A percentile compares a stretch with the other conserved stretches of the same genome.
Conservation (phyloP, 176 grass and related monocot species). For the Stipa capillata region DNA sequence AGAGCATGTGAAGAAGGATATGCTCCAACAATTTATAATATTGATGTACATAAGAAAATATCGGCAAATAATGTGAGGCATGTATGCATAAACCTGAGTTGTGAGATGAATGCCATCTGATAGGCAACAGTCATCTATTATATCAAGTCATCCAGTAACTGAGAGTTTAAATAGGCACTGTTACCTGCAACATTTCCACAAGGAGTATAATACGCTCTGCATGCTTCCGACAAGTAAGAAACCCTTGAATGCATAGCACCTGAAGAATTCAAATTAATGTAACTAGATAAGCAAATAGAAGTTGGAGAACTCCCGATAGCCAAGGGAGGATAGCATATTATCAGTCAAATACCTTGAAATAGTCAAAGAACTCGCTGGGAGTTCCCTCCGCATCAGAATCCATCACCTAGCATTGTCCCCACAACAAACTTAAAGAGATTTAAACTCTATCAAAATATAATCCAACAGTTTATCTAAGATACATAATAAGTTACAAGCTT, state of each 20-base stretch:
- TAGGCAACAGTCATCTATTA: not conserved
- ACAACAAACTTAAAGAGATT: not conserved
- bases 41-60: not conserved
- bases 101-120: not conserved
- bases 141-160: not conserved
- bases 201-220: constrained; percentile 97
- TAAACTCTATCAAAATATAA: not conserved
- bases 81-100: not conserved
- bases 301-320: not conserved
- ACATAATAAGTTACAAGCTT: not conserved
- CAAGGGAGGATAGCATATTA: constrained; percentile 3
- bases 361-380: constrained; percentile 97
- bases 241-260: constrained; percentile 99
- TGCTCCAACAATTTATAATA: not conserved
- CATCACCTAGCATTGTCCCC: constrained; percentile 72
- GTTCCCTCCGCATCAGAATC: constrained; percentile 99
- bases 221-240: constrained; percentile 96
- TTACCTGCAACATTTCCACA: constrained; percentile 99
- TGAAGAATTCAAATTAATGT: constrained; percentile 20
- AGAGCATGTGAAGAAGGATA: not conserved
- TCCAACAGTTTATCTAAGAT: not conserved
- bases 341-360: constrained; percentile 77
- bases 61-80: not conserved
- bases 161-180: not conserved
- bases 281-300: not conserved